These are phyloP conservation scores for Saccharomyces hybrid DNA, from an alignment of 1,139 yeast genomes.

Conservation along the genomic window DNA sequence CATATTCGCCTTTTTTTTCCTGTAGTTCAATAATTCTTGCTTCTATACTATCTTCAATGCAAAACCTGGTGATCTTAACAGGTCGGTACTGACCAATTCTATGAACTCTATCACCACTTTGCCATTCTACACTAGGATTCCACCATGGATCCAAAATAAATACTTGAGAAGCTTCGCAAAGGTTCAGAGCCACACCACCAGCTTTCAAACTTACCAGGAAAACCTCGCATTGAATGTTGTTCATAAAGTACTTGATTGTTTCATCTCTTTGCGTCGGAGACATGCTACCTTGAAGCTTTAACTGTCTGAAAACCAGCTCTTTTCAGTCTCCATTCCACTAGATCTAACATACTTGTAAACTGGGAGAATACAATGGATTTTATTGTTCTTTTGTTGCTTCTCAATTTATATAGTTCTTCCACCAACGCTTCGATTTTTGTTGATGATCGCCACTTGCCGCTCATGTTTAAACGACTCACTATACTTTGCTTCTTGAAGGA, in stretches of 20 bases:
- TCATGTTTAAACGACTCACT: constrained; percentile 78
- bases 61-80: constrained; percentile 83
- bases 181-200: constrained; percentile 94
- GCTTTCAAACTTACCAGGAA: constrained; percentile 92
- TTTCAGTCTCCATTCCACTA: constrained; percentile 89
- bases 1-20: constrained; percentile 94
- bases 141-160: constrained; percentile 97
- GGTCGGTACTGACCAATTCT: constrained; percentile 95
- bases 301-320: constrained; percentile 93
- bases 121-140: constrained; percentile 98
- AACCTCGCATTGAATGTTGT: constrained; percentile 83
- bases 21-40: constrained; percentile 90
- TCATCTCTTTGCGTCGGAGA: constrained; percentile 90
- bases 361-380: constrained; percentile 95
- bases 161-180: constrained; percentile 95
- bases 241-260: constrained; percentile 85
- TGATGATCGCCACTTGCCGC: constrained; percentile 84
- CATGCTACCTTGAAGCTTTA: constrained; percentile 91
- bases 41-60: constrained; percentile 94
- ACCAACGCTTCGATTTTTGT: constrained; percentile 94
- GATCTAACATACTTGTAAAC: constrained; percentile 90
- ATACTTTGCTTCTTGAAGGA: constrained; percentile 71
- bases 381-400: constrained; percentile 82
- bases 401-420: constrained; percentile 77
- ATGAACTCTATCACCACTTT: constrained; percentile 95